A percentile compares a stretch with the other conserved stretches of the same genome.
Conservation (phyloP, 352 stramenopile species). For the Globisporangium okanoganense region DNA sequence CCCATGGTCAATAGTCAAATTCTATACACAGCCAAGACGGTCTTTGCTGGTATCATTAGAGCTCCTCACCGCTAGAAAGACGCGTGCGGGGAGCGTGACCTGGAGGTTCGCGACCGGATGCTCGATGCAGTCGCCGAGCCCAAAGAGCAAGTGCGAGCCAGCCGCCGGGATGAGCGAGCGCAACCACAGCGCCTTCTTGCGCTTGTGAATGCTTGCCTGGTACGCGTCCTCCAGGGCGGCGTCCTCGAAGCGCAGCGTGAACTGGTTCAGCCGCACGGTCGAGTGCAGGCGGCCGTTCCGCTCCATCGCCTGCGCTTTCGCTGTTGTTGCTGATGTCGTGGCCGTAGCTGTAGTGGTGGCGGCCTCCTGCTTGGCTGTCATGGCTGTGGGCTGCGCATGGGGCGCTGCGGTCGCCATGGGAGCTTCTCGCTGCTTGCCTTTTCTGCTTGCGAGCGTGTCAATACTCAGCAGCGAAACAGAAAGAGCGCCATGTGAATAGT, state of each 20-base stretch:
- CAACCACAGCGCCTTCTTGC: constrained; percentile 83
- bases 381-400: neutral
- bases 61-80: constrained; percentile 49
- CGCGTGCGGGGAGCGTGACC: constrained; percentile 62
- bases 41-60: neutral
- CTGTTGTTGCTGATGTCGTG: neutral
- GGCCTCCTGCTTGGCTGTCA: neutral
- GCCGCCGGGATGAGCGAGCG: constrained; percentile 72
- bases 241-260: constrained; percentile 79
- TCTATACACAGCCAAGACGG: neutral
- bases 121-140: constrained; percentile 64
- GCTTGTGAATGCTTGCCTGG: constrained; percentile 53
- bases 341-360: constrained; percentile 1
- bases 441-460: neutral
- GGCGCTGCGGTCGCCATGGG: neutral
- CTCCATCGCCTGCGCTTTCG: constrained; percentile 1
- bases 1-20: neutral
- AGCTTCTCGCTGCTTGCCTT: neutral
- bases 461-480: constrained; percentile 3
- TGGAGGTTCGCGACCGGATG: constrained; percentile 61
- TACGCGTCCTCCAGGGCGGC: constrained; percentile 57
- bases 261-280: constrained; percentile 79
- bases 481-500: neutral
- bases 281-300: constrained; percentile 40
- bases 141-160: constrained; percentile 72